A percentile compares a stretch with the other conserved stretches of the same genome.
These are phyloP conservation scores for Coemansia furcata DNA, from an alignment of 192 early-diverging fungal genomes.

Conservation along the genomic window DNA sequence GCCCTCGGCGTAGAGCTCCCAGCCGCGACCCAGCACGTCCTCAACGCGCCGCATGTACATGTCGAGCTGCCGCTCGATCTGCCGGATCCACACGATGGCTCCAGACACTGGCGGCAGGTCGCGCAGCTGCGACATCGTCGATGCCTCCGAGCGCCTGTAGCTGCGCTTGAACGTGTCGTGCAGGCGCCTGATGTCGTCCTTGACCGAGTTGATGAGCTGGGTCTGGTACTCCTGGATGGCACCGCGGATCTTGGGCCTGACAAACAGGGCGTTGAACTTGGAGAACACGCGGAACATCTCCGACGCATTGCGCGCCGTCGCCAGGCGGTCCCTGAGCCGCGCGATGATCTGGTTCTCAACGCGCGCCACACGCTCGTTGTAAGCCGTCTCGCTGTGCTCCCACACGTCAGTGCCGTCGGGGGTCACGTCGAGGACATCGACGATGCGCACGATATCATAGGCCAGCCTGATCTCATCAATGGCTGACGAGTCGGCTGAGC, in stretches of 20 bases:
- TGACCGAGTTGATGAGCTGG: slow-evolving; percentile 95
- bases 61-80: slow-evolving; percentile 96
- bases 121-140: slow-evolving; percentile 85
- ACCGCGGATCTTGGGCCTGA: slow-evolving; percentile 98
- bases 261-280: slow-evolving; percentile 99
- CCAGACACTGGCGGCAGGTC: slow-evolving; percentile 93
- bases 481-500: slow-evolving; percentile 64
- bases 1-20: slow-evolving; percentile 97
- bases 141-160: slow-evolving; percentile 86
- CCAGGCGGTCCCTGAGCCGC: slow-evolving; percentile 87
- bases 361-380: slow-evolving; percentile 91
- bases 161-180: slow-evolving; percentile 95
- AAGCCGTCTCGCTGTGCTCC: slow-evolving; percentile 83
- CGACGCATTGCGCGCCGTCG: slow-evolving; percentile 92
- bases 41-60: slow-evolving; percentile 97
- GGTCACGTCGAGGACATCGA: slow-evolving; percentile 95
- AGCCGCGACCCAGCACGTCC: slow-evolving; percentile 94
- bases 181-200: slow-evolving; percentile 94
- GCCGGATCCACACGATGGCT: slow-evolving; percentile 93
- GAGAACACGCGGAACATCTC: slow-evolving; percentile 99
- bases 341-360: slow-evolving; percentile 99
- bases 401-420: slow-evolving; percentile 91
- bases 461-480: slow-evolving; percentile 87
- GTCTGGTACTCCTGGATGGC: slow-evolving; percentile 99
- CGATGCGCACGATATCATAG: slow-evolving; percentile 86